Percentiles rank a stretch among this genome's conserved stretches.
Conservation (phyloP, 208 protist species). For the Phytomonas sp. region DNA sequence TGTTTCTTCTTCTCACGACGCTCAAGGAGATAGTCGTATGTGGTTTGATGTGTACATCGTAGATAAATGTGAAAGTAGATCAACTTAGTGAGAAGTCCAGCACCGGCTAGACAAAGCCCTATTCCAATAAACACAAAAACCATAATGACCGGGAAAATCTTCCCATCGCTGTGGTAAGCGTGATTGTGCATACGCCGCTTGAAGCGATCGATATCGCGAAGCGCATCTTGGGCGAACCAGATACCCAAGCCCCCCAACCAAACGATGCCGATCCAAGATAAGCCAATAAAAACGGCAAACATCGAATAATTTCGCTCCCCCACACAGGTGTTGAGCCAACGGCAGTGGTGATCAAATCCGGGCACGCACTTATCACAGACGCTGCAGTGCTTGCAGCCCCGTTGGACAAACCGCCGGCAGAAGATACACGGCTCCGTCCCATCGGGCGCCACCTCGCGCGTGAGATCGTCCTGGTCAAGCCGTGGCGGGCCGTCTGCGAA, state of each 20-base stretch:
- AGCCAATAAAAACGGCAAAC: conserved; percentile 67
- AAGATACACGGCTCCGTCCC: conserved; percentile 69
- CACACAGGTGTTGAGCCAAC: conserved; percentile 87
- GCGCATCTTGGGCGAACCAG: conserved; percentile 41
- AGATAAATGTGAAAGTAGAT: conserved; percentile 77
- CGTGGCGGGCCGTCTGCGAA: conserved; percentile 53
- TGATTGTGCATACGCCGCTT: conserved; percentile 26
- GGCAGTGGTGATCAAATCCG: conserved; percentile 89
- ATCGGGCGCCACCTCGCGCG: conserved; percentile 21
- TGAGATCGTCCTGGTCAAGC: conserved; percentile 37
- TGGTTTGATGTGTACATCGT: conserved; percentile 40
- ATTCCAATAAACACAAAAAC: conserved; percentile 52
- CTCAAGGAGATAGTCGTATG: conserved; percentile 67
- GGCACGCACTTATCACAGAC: conserved; percentile 89
- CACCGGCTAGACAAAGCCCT: conserved; percentile 20
- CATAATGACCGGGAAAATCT: conserved; percentile 32
- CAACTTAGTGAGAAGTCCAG: conserved; percentile 49
- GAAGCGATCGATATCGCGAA: conserved; percentile 35
- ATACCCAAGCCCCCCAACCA: conserved; percentile 54
- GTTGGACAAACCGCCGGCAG: conserved; percentile 69
- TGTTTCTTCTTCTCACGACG: conserved; percentile 54
- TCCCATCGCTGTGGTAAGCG: conserved; percentile 38
- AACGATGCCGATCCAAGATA: conserved; percentile 48
- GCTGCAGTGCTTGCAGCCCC: conserved; percentile 80
- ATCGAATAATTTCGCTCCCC: conserved; percentile 70